A percentile compares a stretch with the other conserved stretches of the same genome.
These are phyloP conservation scores for Tuber calosporum DNA, from an alignment of 495 filamentous ascomycete genomes.

Conservation along the genomic window DNA sequence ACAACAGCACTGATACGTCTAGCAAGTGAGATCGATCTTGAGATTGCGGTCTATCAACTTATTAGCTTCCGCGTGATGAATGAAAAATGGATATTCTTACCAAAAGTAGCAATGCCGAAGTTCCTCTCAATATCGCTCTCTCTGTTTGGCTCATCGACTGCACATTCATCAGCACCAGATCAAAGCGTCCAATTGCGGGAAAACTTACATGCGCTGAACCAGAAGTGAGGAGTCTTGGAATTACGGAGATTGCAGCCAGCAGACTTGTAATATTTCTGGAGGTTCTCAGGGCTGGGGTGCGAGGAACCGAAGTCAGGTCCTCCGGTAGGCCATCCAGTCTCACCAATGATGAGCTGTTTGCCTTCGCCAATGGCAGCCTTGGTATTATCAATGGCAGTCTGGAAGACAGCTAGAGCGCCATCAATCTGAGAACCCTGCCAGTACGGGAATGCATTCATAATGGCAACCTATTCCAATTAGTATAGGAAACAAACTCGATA, in stretches of 20 bases:
- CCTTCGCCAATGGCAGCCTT: conserved; percentile 50
- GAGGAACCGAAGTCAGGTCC: conserved; percentile 57
- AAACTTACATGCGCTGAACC: conserved; percentile 34
- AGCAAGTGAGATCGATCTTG: background rate
- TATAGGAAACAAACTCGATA: conserved; percentile 15
- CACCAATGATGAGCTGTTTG: conserved; percentile 80
- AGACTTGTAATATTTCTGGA: conserved; percentile 69
- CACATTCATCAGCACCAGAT: background rate
- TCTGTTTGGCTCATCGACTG: conserved; percentile 37
- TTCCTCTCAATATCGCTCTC: conserved; percentile 28
- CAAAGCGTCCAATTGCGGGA: background rate
- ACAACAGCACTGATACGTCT: background rate
- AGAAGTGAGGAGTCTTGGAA: conserved; percentile 31
- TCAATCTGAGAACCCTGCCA: conserved; percentile 36
- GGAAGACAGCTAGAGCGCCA: conserved; percentile 47
- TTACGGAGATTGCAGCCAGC: conserved; percentile 56
- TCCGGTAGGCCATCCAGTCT: conserved; percentile 78
- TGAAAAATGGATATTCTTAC: background rate
- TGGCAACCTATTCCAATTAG: conserved; percentile 22
- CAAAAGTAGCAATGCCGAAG: conserved; percentile 31
- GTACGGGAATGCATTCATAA: conserved; percentile 42
- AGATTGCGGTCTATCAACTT: background rate
- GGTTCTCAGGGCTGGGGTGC: conserved; percentile 59
- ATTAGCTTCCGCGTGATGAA: background rate
- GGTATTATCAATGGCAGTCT: conserved; percentile 62